Percentiles rank a stretch among this genome's conserved stretches.
Evolutionary conservation across 768 basidiomycete genomes (phyloP).

Genomic region (Phallus indusiatus): DNA sequence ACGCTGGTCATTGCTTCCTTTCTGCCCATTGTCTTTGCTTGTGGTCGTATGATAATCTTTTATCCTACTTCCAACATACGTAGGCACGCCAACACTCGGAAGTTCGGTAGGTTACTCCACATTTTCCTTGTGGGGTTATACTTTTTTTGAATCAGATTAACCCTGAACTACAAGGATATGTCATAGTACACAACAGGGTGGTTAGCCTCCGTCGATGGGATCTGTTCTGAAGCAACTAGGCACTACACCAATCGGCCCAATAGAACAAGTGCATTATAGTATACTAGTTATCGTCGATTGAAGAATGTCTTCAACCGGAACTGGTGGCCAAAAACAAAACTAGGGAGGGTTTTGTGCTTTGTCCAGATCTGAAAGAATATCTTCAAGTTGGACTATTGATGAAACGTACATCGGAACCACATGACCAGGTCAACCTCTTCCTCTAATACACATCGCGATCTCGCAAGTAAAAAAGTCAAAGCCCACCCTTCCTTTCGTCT

Average conservation of each 20-base stretch:
- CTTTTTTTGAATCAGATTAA: conserved; percentile 14
- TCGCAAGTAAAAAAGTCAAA: too few species aligned
- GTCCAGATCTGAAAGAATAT: conserved; percentile 51
- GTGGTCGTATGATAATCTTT: too few species aligned
- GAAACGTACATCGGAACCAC: conserved; percentile 28
- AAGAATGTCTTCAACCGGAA: conserved; percentile 21
- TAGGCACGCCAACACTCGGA: conserved; percentile 27
- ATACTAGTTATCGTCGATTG: conserved; percentile 59
- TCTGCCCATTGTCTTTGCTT: too few species aligned
- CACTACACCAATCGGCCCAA: conserved; percentile 24
- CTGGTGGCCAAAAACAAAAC: too few species aligned
- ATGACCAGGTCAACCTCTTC: too few species aligned
- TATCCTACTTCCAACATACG: conserved; percentile 11
- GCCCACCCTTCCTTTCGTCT: too few species aligned
- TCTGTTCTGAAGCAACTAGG: conserved; percentile 23
- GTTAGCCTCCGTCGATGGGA: conserved; percentile 35
- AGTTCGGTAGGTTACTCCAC: conserved; percentile 22
- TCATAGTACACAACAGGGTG: conserved; percentile 39
- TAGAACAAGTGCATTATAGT: conserved; percentile 54
- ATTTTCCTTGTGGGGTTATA: too few species aligned
- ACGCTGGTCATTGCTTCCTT: too few species aligned
- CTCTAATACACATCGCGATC: too few species aligned
- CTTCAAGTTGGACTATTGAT: conserved; percentile 71
- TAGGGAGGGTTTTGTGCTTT: conserved; percentile 34
- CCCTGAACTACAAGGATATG: conserved; percentile 28